phyloP scores from a whole-genome alignment of 345 rosid species.

The Euclidium syriacum region DNA sequence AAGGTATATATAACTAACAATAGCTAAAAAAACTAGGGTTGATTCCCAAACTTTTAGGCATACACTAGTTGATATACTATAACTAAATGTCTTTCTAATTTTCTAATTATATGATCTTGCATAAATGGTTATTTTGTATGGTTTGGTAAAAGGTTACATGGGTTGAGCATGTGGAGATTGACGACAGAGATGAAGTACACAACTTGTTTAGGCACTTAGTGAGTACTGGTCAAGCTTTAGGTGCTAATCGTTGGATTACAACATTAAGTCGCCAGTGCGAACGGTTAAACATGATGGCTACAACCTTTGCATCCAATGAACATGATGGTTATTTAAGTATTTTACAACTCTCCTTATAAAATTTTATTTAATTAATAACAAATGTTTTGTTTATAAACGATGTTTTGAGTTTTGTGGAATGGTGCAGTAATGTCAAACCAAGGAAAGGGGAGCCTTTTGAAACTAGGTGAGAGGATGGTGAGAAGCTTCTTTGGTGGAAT shows the following conservation, averaged over 20 bases:
- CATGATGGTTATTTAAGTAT: slow-evolving; percentile 40
- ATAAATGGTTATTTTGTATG: slow-evolving; percentile 3
- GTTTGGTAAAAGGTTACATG: slow-evolving; percentile 59
- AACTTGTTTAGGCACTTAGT: slow-evolving; percentile 57
- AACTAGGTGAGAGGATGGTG: slow-evolving; percentile 74
- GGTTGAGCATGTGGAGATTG: slow-evolving; percentile 92
- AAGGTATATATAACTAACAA: no score
- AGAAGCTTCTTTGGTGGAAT: slow-evolving; percentile 74
- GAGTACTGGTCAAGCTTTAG: slow-evolving; percentile 65
- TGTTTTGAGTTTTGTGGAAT: neutral
- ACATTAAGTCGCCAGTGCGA: slow-evolving; percentile 76
- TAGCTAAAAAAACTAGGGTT: no score
- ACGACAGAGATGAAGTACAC: slow-evolving; percentile 66
- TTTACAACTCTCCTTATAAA: slow-evolving; percentile 3
- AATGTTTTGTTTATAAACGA: neutral
- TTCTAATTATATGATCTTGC: no score
- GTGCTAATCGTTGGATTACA: slow-evolving; percentile 88
- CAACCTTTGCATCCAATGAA: slow-evolving; percentile 48
- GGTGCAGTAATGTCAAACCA: slow-evolving; percentile 53
- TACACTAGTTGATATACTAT: no score
- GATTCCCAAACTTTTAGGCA: no score
- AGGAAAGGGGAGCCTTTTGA: slow-evolving; percentile 69
- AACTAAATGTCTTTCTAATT: no score
- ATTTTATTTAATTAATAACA: neutral
- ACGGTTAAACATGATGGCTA: slow-evolving; percentile 61